Evolutionary conservation across 768 basidiomycete species (phyloP), one percentile per base, ranked within the genome.

Genomic region (Nidularia pulvinata): DNA sequence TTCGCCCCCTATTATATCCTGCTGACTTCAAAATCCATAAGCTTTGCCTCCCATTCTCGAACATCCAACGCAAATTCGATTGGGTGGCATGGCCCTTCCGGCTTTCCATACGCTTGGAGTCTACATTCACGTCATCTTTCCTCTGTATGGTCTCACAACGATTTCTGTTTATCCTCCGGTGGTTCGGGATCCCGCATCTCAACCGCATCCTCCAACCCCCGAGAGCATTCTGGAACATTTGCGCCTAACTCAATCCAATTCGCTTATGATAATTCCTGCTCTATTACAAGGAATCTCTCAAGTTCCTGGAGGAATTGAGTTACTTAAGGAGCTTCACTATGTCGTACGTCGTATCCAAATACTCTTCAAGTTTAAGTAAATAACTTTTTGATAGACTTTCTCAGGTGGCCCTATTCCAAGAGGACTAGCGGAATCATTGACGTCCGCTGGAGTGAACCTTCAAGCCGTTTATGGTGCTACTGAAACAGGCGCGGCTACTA

Each of bases 201-300:
- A 59, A 1, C 76, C 76, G 0, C 55, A 74, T 16, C 58, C 67
- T 33, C 70, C 74, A 0, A 69, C 73, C 3, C 59, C 70, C 4
- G 65, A 70, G 9, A 75, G 68, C 48, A 58, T 73, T 39, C 49
- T 75, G 3, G 60, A 66, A 6, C 60, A 62, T n/a, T 55, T 68
- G 6, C 52, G 54, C 11, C 34, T 52, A 33, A 59, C 58, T 0
- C 42, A 61, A 5, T 65, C 57, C 10, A 59, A 63, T 10, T 33
- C 49, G 1, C 49, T 75, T 1, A 55, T 67, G 35, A 61, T 54
- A 0, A 68, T 73, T 34, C 72, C 73, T 1, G 19, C 69, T 0
- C 57, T 75, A 13, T 54, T 75, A 3, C 46, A 48, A 35, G 14
- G 16, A 16, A 19, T 72, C 64, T 55, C 57, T 0, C 22, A 48